A percentile compares a stretch with the other conserved stretches of the same genome.
Evolutionary conservation across 1,139 yeast genomes (phyloP).

Genomic region (Scheffersomyces titani): DNA sequence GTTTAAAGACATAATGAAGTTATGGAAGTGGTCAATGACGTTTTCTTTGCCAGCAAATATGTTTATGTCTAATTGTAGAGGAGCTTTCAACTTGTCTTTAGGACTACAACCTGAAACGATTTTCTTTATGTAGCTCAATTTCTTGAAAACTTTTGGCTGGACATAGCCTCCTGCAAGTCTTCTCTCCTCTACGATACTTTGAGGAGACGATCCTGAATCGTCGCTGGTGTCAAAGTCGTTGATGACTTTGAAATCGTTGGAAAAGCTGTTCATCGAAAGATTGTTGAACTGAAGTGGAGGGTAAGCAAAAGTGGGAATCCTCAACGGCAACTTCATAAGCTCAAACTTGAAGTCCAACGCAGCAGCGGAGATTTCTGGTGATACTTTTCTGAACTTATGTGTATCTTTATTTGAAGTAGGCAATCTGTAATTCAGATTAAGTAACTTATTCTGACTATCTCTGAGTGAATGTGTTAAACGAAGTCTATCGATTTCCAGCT

Average conservation of each 20-base stretch:
- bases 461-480: slow-evolving; percentile 30
- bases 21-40: slow-evolving; percentile 14
- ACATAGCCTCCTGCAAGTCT: slow-evolving; percentile 10
- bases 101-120: background rate
- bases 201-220: background rate
- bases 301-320: slow-evolving; percentile 23
- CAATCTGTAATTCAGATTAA: slow-evolving; percentile 27
- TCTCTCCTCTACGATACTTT: background rate
- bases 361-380: background rate
- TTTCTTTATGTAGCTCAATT: background rate
- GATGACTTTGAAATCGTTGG: slow-evolving; percentile 16
- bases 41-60: slow-evolving; percentile 11
- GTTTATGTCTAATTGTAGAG: slow-evolving; percentile 12
- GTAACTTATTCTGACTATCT: slow-evolving; percentile 29
- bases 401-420: slow-evolving; percentile 20
- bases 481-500: slow-evolving; percentile 27
- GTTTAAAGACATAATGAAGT: slow-evolving; percentile 1
- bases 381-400: background rate
- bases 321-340: slow-evolving; percentile 21
- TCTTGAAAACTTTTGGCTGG: slow-evolving; percentile 4
- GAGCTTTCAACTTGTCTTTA: slow-evolving; percentile 4
- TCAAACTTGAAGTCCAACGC: slow-evolving; percentile 26
- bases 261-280: slow-evolving; percentile 20
- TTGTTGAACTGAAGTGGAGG: slow-evolving; percentile 28
- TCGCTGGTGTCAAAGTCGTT: slow-evolving; percentile 9